A percentile compares a stretch with the other conserved stretches of the same genome.
Conservation (phyloP, 495 filamentous ascomycete genomes). For the Xylaria palmicola region DNA sequence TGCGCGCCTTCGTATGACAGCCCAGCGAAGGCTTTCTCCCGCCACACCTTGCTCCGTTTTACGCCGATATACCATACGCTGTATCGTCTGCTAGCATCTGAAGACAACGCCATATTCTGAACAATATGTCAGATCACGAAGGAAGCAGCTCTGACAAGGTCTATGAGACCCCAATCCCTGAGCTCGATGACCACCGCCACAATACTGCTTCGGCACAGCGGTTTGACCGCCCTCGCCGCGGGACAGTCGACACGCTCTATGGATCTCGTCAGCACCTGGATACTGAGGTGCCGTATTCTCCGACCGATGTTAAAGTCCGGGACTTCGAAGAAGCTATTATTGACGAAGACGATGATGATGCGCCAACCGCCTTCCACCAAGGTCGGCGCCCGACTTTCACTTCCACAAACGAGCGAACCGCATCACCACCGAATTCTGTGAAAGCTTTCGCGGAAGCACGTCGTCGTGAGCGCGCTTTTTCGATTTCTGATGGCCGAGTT, state of each 20-base stretch:
- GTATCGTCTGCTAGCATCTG: constrained; percentile 23
- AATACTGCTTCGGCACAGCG: constrained; percentile 68
- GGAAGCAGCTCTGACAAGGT: constrained; percentile 45
- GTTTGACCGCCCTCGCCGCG: constrained; percentile 50
- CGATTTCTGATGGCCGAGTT: constrained; percentile 42
- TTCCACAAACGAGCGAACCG: constrained; percentile 54
- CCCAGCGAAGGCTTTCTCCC: constrained; percentile 30
- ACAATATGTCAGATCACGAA: constrained; percentile 59
- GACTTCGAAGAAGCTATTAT: constrained; percentile 77
- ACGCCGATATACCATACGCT: constrained; percentile 14
- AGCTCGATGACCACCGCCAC: constrained; percentile 90
- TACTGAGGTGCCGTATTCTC: constrained; percentile 33
- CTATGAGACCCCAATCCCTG: constrained; percentile 77
- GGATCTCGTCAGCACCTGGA: constrained; percentile 44
- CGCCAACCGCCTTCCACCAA: constrained; percentile 36
- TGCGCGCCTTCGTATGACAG: constrained; percentile 32
- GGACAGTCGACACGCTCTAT: constrained; percentile 54
- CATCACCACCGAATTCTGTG: constrained; percentile 93
- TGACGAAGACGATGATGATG: constrained; percentile 66
- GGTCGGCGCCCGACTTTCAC: constrained; percentile 49
- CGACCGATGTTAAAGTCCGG: constrained; percentile 32
- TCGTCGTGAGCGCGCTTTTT: constrained; percentile 56
- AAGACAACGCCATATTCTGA: constrained; percentile 8
- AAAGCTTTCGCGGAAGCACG: constrained; percentile 89
- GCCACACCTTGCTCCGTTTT: not conserved